Evolutionary conservation across 1,139 yeast genomes (phyloP).

Genomic region (Komagataea norvegica): DNA sequence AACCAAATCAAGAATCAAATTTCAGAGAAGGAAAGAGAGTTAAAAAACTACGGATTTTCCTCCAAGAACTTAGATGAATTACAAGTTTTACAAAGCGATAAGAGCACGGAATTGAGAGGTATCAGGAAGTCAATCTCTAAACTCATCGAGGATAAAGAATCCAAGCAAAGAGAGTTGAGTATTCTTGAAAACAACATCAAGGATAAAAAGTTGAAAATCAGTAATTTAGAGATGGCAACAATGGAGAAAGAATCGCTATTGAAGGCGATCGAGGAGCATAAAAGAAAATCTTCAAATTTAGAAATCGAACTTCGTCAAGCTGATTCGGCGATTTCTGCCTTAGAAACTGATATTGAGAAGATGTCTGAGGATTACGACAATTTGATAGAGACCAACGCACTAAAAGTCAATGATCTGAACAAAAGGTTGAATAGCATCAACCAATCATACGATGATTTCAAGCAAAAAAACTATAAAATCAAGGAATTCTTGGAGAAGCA

Average conservation of each 20-base stretch:
- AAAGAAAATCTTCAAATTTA: slow-evolving; percentile 27
- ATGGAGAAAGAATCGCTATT: slow-evolving; percentile 38
- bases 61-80: slow-evolving; percentile 44
- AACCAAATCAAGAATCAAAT: slow-evolving; percentile 33
- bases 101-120: slow-evolving; percentile 40
- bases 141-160: slow-evolving; percentile 46
- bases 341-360: slow-evolving; percentile 16
- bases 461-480: slow-evolving; percentile 11
- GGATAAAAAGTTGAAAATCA: slow-evolving; percentile 52
- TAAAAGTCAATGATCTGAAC: slow-evolving; percentile 7
- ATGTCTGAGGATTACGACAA: slow-evolving; percentile 13
- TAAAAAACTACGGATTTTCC: slow-evolving; percentile 32
- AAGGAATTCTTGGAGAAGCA: slow-evolving; percentile 2
- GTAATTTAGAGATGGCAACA: slow-evolving; percentile 49
- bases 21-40: slow-evolving; percentile 35
- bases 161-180: slow-evolving; percentile 43
- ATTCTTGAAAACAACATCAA: slow-evolving; percentile 49
- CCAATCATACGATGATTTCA: slow-evolving; percentile 14
- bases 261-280: slow-evolving; percentile 30
- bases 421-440: slow-evolving; percentile 14
- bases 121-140: slow-evolving; percentile 42
- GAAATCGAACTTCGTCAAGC: slow-evolving; percentile 21
- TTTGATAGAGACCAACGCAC: slow-evolving; percentile 12
- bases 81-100: slow-evolving; percentile 44
- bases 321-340: slow-evolving; percentile 13